A percentile compares a stretch with the other conserved stretches of the same genome.
These are phyloP conservation scores for Oryza punctata DNA, from an alignment of 176 grass and related monocot genomes.

Conservation along the genomic window DNA sequence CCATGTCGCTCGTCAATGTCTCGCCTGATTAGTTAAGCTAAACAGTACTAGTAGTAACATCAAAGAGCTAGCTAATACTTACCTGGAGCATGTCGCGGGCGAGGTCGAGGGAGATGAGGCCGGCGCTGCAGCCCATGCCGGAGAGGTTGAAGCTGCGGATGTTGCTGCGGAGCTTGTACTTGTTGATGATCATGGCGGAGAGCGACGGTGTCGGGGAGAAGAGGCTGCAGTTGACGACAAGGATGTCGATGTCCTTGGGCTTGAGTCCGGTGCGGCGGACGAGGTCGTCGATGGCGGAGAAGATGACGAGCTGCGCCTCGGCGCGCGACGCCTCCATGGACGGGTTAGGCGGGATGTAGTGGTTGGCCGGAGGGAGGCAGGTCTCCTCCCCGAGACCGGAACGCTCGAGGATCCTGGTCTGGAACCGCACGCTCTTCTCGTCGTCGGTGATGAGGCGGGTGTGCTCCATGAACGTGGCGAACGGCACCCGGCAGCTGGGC, in stretches of 20 bases:
- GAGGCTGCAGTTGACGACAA: slow-evolving; percentile 91
- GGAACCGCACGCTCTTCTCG: slow-evolving; percentile 74
- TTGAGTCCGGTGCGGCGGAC: slow-evolving; percentile 63
- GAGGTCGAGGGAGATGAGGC: slow-evolving; percentile 87
- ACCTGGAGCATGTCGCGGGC: slow-evolving; percentile 81
- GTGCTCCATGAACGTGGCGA: slow-evolving; percentile 97
- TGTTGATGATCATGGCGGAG: slow-evolving; percentile 94
- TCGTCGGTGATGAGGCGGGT: slow-evolving; percentile 75
- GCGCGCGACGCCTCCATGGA: slow-evolving; percentile 70
- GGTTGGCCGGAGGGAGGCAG: slow-evolving; percentile 86
- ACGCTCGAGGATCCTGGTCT: slow-evolving; percentile 78
- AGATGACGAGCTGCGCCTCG: slow-evolving; percentile 90
- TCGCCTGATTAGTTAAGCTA: background rate
- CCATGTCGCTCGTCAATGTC: background rate
- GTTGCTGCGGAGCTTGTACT: slow-evolving; percentile 91
- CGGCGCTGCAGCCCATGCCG: slow-evolving; percentile 90
- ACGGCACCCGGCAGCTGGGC: slow-evolving; percentile 69
- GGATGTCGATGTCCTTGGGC: slow-evolving; percentile 87
- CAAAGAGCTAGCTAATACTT: background rate
- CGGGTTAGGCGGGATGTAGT: slow-evolving; percentile 86
- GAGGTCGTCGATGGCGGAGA: slow-evolving; percentile 90
- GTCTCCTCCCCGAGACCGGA: slow-evolving; percentile 76
- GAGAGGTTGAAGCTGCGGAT: slow-evolving; percentile 92
- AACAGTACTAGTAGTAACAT: background rate
- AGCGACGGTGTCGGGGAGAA: slow-evolving; percentile 85